phyloP scores from a whole-genome alignment of 2,329 filamentous ascomycete genomes.

The Exophiala dermatitidis region DNA sequence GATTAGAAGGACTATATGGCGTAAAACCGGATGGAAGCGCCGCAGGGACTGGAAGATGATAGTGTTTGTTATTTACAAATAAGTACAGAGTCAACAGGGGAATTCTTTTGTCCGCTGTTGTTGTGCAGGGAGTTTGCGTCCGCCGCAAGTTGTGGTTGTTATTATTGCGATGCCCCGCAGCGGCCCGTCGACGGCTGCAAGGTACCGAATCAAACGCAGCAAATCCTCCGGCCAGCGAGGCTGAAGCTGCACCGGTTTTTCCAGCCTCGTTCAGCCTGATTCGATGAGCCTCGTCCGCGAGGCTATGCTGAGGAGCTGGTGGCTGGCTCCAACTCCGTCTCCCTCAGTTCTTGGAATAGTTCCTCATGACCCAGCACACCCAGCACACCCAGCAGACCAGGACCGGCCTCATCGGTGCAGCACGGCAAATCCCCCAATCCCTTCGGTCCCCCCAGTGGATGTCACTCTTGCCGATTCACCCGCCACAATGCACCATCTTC shows the following conservation, averaged over 20 bases:
- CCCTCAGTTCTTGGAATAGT: background rate
- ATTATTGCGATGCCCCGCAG: background rate
- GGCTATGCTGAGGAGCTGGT: background rate
- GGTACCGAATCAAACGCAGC: background rate
- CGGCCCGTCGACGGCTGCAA: slow-evolving; percentile 1
- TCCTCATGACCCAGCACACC: background rate
- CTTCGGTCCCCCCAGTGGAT: background rate
- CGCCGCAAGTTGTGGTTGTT: background rate
- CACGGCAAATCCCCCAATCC: slow-evolving; percentile 17
- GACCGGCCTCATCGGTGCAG: slow-evolving; percentile 6
- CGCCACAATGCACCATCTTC: slow-evolving; percentile 25
- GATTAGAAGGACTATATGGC: too few relatives aligned
- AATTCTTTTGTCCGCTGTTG: background rate
- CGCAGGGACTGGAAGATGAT: too few relatives aligned
- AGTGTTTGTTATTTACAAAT: too few relatives aligned
- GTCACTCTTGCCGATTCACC: slow-evolving; percentile 15
- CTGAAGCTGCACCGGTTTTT: background rate
- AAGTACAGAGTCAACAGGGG: background rate
- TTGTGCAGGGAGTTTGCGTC: background rate
- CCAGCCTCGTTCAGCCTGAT: background rate
- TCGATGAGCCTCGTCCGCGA: background rate
- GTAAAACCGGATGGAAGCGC: too few relatives aligned
- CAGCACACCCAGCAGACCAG: background rate
- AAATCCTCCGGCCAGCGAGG: too few relatives aligned
- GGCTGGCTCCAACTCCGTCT: background rate